Base-by-base conservation (phyloP, 768 basidiomycete genomes). In the Mycena polygramma region DNA sequence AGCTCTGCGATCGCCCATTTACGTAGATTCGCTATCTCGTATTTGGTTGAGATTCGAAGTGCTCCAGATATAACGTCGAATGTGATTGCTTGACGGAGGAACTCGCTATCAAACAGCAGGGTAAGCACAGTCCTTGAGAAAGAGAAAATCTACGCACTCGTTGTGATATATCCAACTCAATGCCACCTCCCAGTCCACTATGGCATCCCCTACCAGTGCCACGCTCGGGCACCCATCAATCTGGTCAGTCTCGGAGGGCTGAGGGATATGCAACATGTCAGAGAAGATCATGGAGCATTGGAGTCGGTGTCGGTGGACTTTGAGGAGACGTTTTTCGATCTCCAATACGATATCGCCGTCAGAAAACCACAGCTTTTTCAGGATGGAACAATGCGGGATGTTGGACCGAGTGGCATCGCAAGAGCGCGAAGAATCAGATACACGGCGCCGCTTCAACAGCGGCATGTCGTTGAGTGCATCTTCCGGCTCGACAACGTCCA, bases 311-410 rank as follows among this genome's bases (percentile, higher is more conserved):
- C 73, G 65, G 55, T 81, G 79, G 11, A 82, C 69, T 49, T 77
- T 80, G 70, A 80, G 72, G 15, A 69, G 62, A 24, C 68, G 70
- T n/a, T 66, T 24, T 58, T 77, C 75, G 39, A 82, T 74, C 1
- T 71, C 72, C 10, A 84, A 74, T 20, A 82, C 75, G 57, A 82
- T 75, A 63, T 84, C 80, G 13, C 84, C 82, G 63, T 82, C 81
- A 24, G 69, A 46, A 69, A 80, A 82, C 79, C 80, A 82, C 24
- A 69, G 62, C 15, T 48, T 59, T 63, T 70, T 67, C 13, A 63
- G 37, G 45, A 59, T 43, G 15, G 54, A 14, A 45, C 58, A 52
- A 37, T 39, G 54, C 5, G 37, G 37, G 20, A 11, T 13, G 14
- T 22, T 19, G 22, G 20, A 41, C 41, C 49, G 26, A 53, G 36